Percentiles rank a stretch among this genome's conserved stretches.
Evolutionary conservation across 1,139 yeast genomes (phyloP).

Genomic region (Ogataea hybrid): DNA sequence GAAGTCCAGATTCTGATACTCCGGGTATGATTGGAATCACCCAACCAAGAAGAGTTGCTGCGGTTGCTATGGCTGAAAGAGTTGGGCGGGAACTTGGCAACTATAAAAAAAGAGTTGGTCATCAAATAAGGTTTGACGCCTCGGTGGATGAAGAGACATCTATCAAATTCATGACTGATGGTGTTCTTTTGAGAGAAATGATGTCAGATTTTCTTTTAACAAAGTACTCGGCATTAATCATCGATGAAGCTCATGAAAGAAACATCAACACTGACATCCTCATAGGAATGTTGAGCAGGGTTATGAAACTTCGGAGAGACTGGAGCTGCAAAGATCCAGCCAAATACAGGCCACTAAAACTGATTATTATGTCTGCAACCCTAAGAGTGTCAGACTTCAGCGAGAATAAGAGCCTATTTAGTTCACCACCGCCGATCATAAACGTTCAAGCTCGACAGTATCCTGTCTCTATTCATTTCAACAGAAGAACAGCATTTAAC

Average conservation of each 20-base stretch:
- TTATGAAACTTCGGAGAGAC: slow-evolving; percentile 70
- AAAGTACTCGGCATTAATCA: slow-evolving; percentile 81
- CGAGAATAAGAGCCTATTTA: slow-evolving; percentile 70
- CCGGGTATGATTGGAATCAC: slow-evolving; percentile 97
- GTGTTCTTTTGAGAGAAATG: slow-evolving; percentile 91
- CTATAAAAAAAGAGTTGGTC: slow-evolving; percentile 74
- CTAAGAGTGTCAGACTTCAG: slow-evolving; percentile 90
- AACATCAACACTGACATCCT: slow-evolving; percentile 93
- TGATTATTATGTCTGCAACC: slow-evolving; percentile 93
- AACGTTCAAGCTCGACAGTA: slow-evolving; percentile 94
- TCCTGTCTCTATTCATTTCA: slow-evolving; percentile 92
- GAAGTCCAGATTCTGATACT: slow-evolving; percentile 57
- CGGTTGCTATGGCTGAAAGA: slow-evolving; percentile 95
- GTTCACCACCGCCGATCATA: slow-evolving; percentile 82
- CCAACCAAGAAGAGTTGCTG: slow-evolving; percentile 98
- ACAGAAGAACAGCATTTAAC: slow-evolving; percentile 69
- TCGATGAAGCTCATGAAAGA: slow-evolving; percentile 98
- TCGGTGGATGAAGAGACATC: slow-evolving; percentile 69
- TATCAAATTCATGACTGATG: slow-evolving; percentile 97
- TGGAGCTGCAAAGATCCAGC: slow-evolving; percentile 47
- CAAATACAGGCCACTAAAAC: slow-evolving; percentile 57
- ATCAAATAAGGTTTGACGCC: slow-evolving; percentile 90
- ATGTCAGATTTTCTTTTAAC: slow-evolving; percentile 77
- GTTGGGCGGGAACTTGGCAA: slow-evolving; percentile 82
- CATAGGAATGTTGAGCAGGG: slow-evolving; percentile 90